phyloP scores from a whole-genome alignment of 192 early-diverging fungal genomes.

The Glomus cerebriforme region DNA sequence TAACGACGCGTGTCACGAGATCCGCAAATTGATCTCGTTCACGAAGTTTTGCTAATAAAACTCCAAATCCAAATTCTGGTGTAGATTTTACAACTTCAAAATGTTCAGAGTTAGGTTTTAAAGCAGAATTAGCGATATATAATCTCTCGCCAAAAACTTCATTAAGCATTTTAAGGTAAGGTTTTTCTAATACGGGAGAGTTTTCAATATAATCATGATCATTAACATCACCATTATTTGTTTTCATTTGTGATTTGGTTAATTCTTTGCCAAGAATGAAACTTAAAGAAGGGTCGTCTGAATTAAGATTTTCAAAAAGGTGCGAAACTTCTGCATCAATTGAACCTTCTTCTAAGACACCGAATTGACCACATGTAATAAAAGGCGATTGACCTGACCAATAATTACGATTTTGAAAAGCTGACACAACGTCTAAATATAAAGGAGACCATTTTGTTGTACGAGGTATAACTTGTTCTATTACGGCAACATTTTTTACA shows the following conservation, averaged over 20 bases:
- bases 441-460: conserved; percentile 76
- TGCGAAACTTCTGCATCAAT: conserved; percentile 28
- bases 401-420: conserved; percentile 56
- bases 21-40: conserved; percentile 67
- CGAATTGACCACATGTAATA: conserved; percentile 53
- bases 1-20: conserved; percentile 58
- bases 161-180: conserved; percentile 79
- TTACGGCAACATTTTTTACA: conserved; percentile 61
- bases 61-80: conserved; percentile 89
- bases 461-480: conserved; percentile 63
- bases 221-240: not conserved
- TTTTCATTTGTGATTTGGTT: not conserved
- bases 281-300: conserved; percentile 31
- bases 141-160: conserved; percentile 79
- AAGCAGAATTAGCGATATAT: conserved; percentile 77
- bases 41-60: conserved; percentile 67
- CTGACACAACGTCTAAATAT: conserved; percentile 81
- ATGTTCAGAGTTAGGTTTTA: conserved; percentile 62
- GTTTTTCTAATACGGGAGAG: conserved; percentile 62
- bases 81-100: conserved; percentile 51
- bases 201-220: conserved; percentile 23
- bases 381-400: conserved; percentile 49
- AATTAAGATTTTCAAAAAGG: conserved; percentile 20
- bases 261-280: conserved; percentile 40
- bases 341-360: conserved; percentile 38